Conservation (phyloP, 2,329 filamentous ascomycete genomes). For the Chaetoscypha palmicola region DNA sequence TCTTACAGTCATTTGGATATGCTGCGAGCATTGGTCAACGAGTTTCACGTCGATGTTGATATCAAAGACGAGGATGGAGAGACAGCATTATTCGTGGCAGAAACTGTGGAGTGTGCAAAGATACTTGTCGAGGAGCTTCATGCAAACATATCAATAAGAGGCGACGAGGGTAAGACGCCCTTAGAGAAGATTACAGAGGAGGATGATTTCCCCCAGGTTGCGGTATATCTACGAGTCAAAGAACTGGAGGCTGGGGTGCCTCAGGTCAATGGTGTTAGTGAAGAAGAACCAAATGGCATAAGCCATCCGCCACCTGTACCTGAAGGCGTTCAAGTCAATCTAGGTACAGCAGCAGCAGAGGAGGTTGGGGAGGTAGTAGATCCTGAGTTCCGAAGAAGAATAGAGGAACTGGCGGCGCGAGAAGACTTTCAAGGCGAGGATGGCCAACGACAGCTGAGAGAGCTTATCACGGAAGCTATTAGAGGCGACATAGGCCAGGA, state of each 20-base stretch:
- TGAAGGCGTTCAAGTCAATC: conserved; percentile 66
- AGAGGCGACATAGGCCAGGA: conserved; percentile 58
- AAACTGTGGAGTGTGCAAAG: conserved; percentile 70
- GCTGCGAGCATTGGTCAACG: conserved; percentile 64
- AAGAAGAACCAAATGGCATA: conserved; percentile 19
- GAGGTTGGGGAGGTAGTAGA: conserved; percentile 62
- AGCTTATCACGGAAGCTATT: conserved; percentile 75
- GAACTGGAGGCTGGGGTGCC: conserved; percentile 30
- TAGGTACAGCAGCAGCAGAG: conserved; percentile 66
- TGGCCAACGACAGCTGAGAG: conserved; percentile 71
- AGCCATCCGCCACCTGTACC: conserved; percentile 54
- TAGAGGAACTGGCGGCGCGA: conserved; percentile 79
- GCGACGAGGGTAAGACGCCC: conserved; percentile 72
- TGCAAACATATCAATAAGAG: conserved; percentile 57
- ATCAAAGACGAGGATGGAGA: conserved; percentile 86
- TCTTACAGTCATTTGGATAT: conserved; percentile 86
- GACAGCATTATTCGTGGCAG: conserved; percentile 89
- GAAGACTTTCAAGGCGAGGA: conserved; percentile 77
- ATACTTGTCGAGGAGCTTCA: conserved; percentile 77
- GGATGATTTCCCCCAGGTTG: conserved; percentile 69
- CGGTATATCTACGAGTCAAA: conserved; percentile 54
- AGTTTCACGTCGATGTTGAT: conserved; percentile 73
- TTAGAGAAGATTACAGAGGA: conserved; percentile 73
- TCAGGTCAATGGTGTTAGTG: conserved; percentile 26
- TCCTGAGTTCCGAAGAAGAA: conserved; percentile 74